Base-by-base conservation (phyloP, 2,329 filamentous ascomycete genomes). In the Penicillium vulpinum region DNA sequence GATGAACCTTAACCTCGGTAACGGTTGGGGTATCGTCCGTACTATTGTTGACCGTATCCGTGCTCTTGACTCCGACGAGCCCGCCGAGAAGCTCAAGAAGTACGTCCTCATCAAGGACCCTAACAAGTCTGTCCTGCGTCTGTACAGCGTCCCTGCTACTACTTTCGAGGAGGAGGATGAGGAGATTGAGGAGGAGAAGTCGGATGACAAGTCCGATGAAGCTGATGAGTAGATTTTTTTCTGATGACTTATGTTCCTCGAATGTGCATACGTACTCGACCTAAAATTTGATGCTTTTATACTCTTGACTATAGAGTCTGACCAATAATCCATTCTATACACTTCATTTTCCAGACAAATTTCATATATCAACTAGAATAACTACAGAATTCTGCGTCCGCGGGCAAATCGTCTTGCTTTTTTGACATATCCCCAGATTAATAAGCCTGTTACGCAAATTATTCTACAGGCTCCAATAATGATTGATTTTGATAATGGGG, bases 1-100 rank as follows among this genome's bases (percentile, higher is more conserved):
- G 83, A 99, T 99, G 94, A 97, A 97, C 80, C 79, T 99, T 70
- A 95, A 92, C 70, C 85, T 97, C 56, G 90, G 89, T 79, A 99
- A 99, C 79, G 94, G 94, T 62, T 99, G 94, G 94, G 94, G 94
- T 76, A 97, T 99, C 65, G 94, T 99, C 58, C 91, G 94, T 65
- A 99, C 94, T 49, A 97, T 99, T 71, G 91, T 91, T 68, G 94
- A 99, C 78, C 95, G 97, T 51, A 76, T 80, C 56, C 70, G 71
- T 52, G 66, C 72, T 28, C 67, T 77, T 52, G 70, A 74, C 63
- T 73, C 75, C 29, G 71, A 77, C 21, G 76, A 78, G 57, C 75
- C 73, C 9, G 75, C 71, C 21, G 70, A 75, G 39, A 72, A 73
- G 60, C 66, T 75, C 36, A 78, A 75, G 70, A 81, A 80, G 67